Base-by-base conservation (phyloP, 2,329 filamentous ascomycete genomes). In the Penicillium glabrum region DNA sequence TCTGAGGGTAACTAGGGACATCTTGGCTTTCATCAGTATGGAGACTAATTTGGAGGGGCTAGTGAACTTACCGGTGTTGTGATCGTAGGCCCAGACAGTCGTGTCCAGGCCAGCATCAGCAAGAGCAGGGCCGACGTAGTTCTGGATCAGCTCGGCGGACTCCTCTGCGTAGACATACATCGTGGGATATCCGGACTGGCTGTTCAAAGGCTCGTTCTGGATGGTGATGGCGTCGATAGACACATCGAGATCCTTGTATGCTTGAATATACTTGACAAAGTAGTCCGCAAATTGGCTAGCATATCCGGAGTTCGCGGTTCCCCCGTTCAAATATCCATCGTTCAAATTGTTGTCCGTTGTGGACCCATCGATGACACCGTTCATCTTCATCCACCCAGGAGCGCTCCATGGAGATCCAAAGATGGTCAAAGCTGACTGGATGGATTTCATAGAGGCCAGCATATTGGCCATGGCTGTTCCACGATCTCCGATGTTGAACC, bases 371-470 rank as follows among this genome's bases (percentile, higher is more conserved):
- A 73, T 66, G n/a, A 70, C 66, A 4, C 65, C 69, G 41, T 76
- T 75, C 24, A 73, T 54, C 58, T 77, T 77, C 70, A 75, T 76
- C 74, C 75, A 77, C 3, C 72, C 73, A 0, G 75, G 74, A 14
- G 69, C 67, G 14, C 68, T 70, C 75, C 75, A 77, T 1, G 73
- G 68, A 1, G 73, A 69, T 3, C 75, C 74, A 23, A 74, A 62
- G 16, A 75, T 65, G 29, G 69, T 71, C 41, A 77, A 61, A 14
- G 68, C 66, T 6, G 66, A 64, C 50, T 76, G 73, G 35, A 72
- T 56, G 0, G 67, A 59, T 41, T 71, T 72, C 70, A 76, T 76
- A n/a, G 53, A 57, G 3, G 72, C 71, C 49, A 76, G 63, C 60
- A 75, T 64, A 35, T 70, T 57, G 3, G 70, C 72, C 74, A 77